These are phyloP conservation scores for Rusavskia elegans DNA, from an alignment of 495 filamentous ascomycete species.

Conservation along the genomic window DNA sequence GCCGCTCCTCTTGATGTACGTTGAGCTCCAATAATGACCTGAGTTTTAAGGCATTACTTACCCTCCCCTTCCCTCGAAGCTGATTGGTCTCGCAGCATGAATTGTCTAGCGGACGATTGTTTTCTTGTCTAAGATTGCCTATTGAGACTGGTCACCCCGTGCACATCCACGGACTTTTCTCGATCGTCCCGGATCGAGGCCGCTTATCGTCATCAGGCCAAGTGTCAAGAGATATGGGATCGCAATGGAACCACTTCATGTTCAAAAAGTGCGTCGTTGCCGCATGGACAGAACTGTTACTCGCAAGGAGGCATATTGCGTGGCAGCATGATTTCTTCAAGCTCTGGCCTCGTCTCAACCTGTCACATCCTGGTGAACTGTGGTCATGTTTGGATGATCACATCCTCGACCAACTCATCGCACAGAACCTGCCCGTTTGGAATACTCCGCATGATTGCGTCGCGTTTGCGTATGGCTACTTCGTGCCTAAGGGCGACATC, in stretches of 20 bases:
- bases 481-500: background rate
- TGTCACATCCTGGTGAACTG: constrained; percentile 1
- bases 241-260: constrained; percentile 23
- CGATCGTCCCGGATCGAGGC: constrained; percentile 23
- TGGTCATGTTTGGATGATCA: constrained; percentile 4
- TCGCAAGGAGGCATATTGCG: background rate
- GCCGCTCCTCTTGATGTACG: constrained; percentile 19
- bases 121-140: constrained; percentile 25
- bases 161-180: constrained; percentile 27
- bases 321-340: background rate
- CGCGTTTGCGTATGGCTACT: background rate
- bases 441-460: constrained; percentile 4
- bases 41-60: too few relatives aligned
- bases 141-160: constrained; percentile 21
- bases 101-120: constrained; percentile 16
- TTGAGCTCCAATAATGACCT: background rate
- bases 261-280: constrained; percentile 18
- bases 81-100: background rate
- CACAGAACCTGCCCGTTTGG: constrained; percentile 3
- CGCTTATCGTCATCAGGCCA: constrained; percentile 15
- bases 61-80: too few relatives aligned
- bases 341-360: constrained; percentile 5
- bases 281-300: constrained; percentile 15
- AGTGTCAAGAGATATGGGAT: constrained; percentile 1
- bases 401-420: constrained; percentile 1